A percentile compares a stretch with the other conserved stretches of the same genome.
phyloP scores from a whole-genome alignment of 73 alveolate genomes.

The Paramecium octaurelia region DNA sequence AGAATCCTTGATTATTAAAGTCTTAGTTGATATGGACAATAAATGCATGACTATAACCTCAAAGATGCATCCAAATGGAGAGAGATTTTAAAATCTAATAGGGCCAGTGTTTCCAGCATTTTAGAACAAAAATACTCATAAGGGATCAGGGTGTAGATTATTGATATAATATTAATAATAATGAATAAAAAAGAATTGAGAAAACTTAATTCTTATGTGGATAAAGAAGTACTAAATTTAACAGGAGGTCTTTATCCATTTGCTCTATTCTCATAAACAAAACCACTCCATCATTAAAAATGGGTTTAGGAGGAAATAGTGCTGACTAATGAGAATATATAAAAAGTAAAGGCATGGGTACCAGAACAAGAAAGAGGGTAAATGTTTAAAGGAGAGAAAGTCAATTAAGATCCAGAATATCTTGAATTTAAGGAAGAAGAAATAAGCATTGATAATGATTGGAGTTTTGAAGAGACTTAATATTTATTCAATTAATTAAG shows the following conservation, averaged over 20 bases:
- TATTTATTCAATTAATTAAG: constrained; percentile 10
- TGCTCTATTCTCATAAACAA: background rate
- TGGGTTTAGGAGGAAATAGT: constrained; percentile 29
- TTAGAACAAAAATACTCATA: background rate
- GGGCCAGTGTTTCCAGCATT: constrained; percentile 49
- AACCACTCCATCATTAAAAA: background rate
- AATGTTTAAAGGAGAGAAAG: constrained; percentile 32
- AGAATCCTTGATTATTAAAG: background rate
- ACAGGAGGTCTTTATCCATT: constrained; percentile 54
- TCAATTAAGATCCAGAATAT: background rate
- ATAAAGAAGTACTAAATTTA: constrained; percentile 50
- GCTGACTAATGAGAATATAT: background rate
- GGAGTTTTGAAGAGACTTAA: constrained; percentile 48
- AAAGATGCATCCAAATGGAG: constrained; percentile 26
- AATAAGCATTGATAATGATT: background rate
- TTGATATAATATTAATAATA: background rate
- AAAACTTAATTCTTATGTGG: background rate
- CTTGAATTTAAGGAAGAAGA: constrained; percentile 25
- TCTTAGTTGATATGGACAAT: constrained; percentile 35
- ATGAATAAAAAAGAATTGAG: constrained; percentile 12
- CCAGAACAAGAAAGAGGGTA: background rate
- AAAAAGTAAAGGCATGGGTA: constrained; percentile 36
- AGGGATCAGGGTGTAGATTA: background rate
- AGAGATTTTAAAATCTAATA: background rate
- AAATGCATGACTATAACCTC: background rate